Percentiles rank a stretch among this genome's conserved stretches.
Conservation (phyloP, 148 eudicot genomes). For the Cornus kousa region DNA sequence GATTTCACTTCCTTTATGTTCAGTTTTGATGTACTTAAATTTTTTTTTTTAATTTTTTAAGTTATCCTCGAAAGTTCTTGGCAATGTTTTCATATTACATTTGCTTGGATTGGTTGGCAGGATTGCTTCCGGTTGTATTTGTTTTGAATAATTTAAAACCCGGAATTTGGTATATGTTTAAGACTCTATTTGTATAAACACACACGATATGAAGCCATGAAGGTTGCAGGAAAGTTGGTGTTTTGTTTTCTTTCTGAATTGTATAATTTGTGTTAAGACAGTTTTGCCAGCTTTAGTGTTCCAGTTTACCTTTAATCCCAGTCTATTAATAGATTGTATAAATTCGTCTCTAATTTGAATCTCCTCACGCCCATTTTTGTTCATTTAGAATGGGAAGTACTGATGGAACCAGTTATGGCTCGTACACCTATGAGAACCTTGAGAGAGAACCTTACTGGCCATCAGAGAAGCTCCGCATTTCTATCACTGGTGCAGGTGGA, state of each 20-base stretch:
- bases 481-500: conserved; percentile 59
- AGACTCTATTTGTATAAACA: neutral
- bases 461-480: conserved; percentile 45
- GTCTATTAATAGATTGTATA: neutral
- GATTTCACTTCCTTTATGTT: neutral
- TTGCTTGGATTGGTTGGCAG: neutral
- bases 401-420: conserved; percentile 42
- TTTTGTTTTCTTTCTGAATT: neutral
- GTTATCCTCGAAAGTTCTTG: neutral
- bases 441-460: conserved; percentile 60
- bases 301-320: neutral
- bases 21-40: neutral
- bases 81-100: neutral
- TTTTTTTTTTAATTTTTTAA: neutral
- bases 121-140: neutral
- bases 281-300: neutral
- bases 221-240: neutral
- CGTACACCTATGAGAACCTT: conserved; percentile 51
- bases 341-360: neutral
- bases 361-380: neutral
- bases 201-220: neutral
- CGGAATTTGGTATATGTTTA: too few relatives aligned
- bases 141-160: too few relatives aligned
- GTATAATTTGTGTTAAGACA: neutral
- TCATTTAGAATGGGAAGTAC: conserved; percentile 40